These are phyloP conservation scores for Ambispora gerdemannii DNA, from an alignment of 192 early-diverging fungal genomes.

Conservation along the genomic window DNA sequence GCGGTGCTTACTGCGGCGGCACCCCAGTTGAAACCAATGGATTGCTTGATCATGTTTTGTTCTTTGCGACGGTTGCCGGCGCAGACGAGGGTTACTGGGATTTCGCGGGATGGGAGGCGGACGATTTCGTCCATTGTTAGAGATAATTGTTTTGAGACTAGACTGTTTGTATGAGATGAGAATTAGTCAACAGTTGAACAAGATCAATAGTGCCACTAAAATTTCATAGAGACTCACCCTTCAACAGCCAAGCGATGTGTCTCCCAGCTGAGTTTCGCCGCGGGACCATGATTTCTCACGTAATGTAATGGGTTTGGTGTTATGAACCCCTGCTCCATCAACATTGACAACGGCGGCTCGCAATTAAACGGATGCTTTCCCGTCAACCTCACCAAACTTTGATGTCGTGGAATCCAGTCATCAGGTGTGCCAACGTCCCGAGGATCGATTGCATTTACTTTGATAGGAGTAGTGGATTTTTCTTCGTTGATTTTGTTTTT, in stretches of 20 bases:
- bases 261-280: conserved; percentile 52
- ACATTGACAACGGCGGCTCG: conserved; percentile 46
- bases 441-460: conserved; percentile 24
- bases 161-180: too few relatives aligned
- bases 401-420: conserved; percentile 46
- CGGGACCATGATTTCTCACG: conserved; percentile 70
- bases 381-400: conserved; percentile 50
- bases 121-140: conserved; percentile 56
- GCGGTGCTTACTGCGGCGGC: conserved; percentile 52
- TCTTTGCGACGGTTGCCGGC: conserved; percentile 69
- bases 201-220: not conserved
- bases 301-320: conserved; percentile 61
- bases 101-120: conserved; percentile 38
- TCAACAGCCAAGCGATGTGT: conserved; percentile 41
- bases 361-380: conserved; percentile 61
- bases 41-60: conserved; percentile 61
- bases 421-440: conserved; percentile 48
- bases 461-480: conserved; percentile 15
- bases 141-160: conserved; percentile 42
- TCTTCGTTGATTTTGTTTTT: too few relatives aligned
- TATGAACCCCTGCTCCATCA: conserved; percentile 49
- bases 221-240: conserved; percentile 42
- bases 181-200: too few relatives aligned
- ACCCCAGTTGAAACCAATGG: conserved; percentile 66
- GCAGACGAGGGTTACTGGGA: conserved; percentile 61